These are phyloP conservation scores for Pisolithus marmoratus DNA, from an alignment of 768 basidiomycete species.

Conservation along the genomic window DNA sequence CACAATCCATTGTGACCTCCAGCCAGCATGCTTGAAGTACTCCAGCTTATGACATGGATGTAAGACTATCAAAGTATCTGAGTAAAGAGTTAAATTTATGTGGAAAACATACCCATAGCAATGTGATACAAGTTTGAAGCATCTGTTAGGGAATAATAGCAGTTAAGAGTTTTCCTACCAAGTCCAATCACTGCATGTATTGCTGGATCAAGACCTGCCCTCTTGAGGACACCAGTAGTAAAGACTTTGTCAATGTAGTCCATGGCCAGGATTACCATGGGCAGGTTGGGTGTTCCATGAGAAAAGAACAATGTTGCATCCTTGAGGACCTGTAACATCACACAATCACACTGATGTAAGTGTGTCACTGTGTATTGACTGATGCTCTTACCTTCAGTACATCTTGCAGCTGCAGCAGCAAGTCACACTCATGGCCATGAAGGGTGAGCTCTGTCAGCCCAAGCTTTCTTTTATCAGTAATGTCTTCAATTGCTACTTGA, in stretches of 20 bases:
- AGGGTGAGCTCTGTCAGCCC: no score
- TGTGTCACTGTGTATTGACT: no score
- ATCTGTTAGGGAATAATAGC: no score
- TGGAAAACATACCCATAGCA: no score
- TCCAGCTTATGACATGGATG: constrained; percentile 26
- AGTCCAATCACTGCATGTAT: no score
- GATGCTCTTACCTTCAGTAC: constrained; percentile 17
- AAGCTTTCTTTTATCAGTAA: no score
- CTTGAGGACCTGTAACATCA: constrained; percentile 14
- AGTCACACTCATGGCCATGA: constrained; percentile 10
- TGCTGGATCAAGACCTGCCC: neutral
- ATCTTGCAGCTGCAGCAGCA: constrained; percentile 9
- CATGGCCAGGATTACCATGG: constrained; percentile 32
- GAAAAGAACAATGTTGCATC: constrained; percentile 21
- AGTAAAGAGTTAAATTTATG: no score
- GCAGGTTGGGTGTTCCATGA: no score
- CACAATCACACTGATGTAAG: neutral
- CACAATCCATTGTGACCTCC: constrained; percentile 23
- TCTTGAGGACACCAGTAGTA: constrained; percentile 1
- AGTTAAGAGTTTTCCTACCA: no score
- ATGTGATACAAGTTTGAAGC: no score
- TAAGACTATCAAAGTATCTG: no score
- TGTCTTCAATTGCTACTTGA: neutral
- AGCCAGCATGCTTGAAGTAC: constrained; percentile 23
- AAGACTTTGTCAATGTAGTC: constrained; percentile 25